Evolutionary conservation across 176 grass and related monocot genomes (phyloP), one percentile per base, ranked within the genome.

Genomic region (Juncus inflexus): DNA sequence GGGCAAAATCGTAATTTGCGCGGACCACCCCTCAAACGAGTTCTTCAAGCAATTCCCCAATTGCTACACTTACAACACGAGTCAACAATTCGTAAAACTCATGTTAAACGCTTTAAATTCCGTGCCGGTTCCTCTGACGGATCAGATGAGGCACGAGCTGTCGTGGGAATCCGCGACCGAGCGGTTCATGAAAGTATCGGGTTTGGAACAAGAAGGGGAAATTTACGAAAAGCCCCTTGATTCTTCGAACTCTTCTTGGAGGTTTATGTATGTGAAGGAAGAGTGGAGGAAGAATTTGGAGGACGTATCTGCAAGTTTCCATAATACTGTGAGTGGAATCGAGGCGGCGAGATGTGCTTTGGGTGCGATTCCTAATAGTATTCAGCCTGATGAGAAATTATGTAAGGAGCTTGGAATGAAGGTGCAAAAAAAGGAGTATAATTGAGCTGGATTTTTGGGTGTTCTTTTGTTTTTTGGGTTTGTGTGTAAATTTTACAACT

Each of bases 21-120:
- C 85, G 13, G 76, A 86, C 52, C 94, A 99, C 59, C 85, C 88
- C 42, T 99, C 94, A 12, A 99, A 99, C 54, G 88, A 92, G 3
- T 99, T 99, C 78, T 99, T 99, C 80, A 92, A 75, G 77, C 84
- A 79, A 55, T 92, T 99, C 71, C 88, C 85, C 11, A 99, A 99
- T 75, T 99, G 94, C 66, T 76, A 84, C 52, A 86, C 83, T 50
- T 92, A 99, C 62, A 84, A 67, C 80, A 99, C 60, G 0, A 69
- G 82, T 54, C 77, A 40, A 59, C 82, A 99, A 52, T 99, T 99
- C 51, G 83, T 84, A 10, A 83, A 76, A 63, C 51, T 99, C 49
- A 86, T 80, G 3, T 74, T 92, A 37, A 84, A 77, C 83, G 80
- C 88, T 15, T 19, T 92, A 63, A 66, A 40, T 12, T 65, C 83